Evolutionary conservation across 441 rosid genomes (phyloP).

Genomic region (Isatis lusitanica): DNA sequence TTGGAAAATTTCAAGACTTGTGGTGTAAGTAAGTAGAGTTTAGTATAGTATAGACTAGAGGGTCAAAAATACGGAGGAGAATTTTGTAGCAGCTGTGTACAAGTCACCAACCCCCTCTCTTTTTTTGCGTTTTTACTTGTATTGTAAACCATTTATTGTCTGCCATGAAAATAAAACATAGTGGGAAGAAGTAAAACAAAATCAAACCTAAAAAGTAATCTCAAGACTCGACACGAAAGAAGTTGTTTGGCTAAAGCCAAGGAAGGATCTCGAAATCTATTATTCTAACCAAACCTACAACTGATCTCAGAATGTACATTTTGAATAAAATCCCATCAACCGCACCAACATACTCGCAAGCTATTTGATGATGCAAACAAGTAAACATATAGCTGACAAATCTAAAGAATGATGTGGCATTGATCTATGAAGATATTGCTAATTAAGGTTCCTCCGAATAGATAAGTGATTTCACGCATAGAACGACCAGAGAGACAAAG

Average conservation of each 20-base stretch:
- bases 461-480: background rate
- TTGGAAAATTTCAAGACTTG: constrained; percentile 6
- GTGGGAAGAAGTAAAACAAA: background rate
- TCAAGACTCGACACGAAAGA: constrained; percentile 4
- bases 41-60: constrained; percentile 10
- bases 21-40: constrained; percentile 27
- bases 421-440: background rate
- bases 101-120: constrained; percentile 58
- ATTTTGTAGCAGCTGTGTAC: constrained; percentile 53
- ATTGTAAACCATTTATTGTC: background rate
- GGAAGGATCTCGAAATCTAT: constrained; percentile 6
- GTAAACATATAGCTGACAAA: background rate
- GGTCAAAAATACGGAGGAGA: constrained; percentile 6
- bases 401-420: background rate
- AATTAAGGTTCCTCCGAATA: background rate
- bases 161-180: constrained; percentile 12
- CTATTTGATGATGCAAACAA: background rate
- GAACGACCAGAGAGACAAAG: background rate
- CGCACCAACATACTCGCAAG: constrained; percentile 5
- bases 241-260: constrained; percentile 1
- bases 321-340: background rate
- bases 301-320: background rate
- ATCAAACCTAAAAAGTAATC: constrained; percentile 44
- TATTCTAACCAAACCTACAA: constrained; percentile 25
- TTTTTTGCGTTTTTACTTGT: constrained; percentile 13